These are phyloP conservation scores for Telfairia occidentalis DNA, from an alignment of 331 rosid genomes.

Conservation along the genomic window DNA sequence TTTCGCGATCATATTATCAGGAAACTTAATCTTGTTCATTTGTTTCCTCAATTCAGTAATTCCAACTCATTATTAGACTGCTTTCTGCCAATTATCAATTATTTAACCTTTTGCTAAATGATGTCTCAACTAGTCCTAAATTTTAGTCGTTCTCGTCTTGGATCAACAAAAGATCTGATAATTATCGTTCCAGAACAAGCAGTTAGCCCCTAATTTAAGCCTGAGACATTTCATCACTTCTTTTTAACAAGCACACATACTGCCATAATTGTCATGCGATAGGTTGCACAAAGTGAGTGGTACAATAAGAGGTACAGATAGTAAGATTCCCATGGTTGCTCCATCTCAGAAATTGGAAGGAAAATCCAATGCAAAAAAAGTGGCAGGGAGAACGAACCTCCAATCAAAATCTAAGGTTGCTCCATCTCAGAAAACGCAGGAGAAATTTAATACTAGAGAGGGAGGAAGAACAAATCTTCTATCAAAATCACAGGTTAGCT, in stretches of 20 bases:
- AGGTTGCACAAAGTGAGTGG: constrained; percentile 47
- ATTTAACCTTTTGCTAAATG: constrained; percentile 1
- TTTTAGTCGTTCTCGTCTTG: neutral
- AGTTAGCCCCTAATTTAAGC: neutral
- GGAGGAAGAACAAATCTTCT: constrained; percentile 14
- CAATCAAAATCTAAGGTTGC: constrained; percentile 8
- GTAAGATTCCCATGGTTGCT: constrained; percentile 33
- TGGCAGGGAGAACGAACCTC: neutral
- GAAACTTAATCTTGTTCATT: neutral
- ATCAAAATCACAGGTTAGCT: constrained; percentile 13
- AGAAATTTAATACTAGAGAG: constrained; percentile 3
- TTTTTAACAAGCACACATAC: neutral
- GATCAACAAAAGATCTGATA: neutral
- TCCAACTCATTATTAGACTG: neutral
- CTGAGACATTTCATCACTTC: neutral
- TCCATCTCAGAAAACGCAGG: constrained; percentile 8
- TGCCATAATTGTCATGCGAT: constrained; percentile 11
- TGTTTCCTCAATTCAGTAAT: neutral
- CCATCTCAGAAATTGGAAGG: constrained; percentile 17
- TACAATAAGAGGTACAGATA: constrained; percentile 29
- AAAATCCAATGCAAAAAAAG: neutral
- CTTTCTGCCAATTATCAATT: neutral
- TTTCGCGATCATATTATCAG: neutral
- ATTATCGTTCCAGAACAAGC: neutral
- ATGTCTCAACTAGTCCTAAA: neutral